Conservation (phyloP, 768 basidiomycete genomes). For the Crucibulum laeve region DNA sequence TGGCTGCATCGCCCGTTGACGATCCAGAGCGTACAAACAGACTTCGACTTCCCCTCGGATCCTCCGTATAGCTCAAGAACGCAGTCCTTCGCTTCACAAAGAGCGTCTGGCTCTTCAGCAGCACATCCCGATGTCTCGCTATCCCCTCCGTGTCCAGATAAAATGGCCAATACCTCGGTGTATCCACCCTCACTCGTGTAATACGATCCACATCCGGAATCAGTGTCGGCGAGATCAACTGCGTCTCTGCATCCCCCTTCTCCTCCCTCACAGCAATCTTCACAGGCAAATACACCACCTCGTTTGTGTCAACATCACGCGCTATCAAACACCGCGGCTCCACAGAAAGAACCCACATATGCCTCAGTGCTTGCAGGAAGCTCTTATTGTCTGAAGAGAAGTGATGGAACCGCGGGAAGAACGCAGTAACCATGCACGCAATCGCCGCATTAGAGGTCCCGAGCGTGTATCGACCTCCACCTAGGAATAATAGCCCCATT, state of each 20-base stretch:
- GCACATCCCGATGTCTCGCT: conserved; percentile 59
- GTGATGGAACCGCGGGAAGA: conserved; percentile 86
- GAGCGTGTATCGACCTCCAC: conserved; percentile 86
- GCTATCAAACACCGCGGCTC: conserved; percentile 93
- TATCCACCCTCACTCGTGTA: conserved; percentile 82
- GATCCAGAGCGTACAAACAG: conserved; percentile 86
- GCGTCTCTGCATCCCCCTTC: conserved; percentile 56
- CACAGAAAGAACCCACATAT: conserved; percentile 93
- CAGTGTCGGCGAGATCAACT: conserved; percentile 88
- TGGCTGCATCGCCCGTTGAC: conserved; percentile 79
- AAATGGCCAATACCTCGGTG: conserved; percentile 94
- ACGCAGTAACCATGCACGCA: conserved; percentile 83
- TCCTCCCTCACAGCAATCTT: conserved; percentile 79
- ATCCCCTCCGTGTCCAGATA: conserved; percentile 72
- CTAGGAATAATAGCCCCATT: conserved; percentile 88
- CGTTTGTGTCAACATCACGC: conserved; percentile 86
- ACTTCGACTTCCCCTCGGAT: conserved; percentile 89
- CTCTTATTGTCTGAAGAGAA: conserved; percentile 83
- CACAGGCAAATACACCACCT: conserved; percentile 89
- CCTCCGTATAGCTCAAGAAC: conserved; percentile 90
- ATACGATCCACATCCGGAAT: conserved; percentile 86
- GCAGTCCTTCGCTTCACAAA: conserved; percentile 92
- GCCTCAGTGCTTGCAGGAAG: conserved; percentile 89
- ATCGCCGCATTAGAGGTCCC: conserved; percentile 91
- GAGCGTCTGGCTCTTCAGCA: conserved; percentile 77